Percentiles rank a stretch among this genome's conserved stretches.
phyloP scores from a whole-genome alignment of 768 basidiomycete genomes.

The Tricholomella constricta region DNA sequence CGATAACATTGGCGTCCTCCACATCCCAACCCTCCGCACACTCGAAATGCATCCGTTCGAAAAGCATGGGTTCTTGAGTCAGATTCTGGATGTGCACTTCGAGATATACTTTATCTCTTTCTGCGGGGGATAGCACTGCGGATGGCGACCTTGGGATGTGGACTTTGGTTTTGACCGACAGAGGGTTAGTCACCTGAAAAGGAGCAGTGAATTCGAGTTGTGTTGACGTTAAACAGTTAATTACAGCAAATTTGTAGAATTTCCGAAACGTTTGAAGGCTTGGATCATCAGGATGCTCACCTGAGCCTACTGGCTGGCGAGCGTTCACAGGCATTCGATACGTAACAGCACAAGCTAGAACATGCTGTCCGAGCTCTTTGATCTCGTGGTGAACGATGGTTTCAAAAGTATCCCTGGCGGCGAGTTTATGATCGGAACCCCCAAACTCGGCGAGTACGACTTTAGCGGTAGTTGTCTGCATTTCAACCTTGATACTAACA shows the following conservation, averaged over 20 bases:
- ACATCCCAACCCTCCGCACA: constrained; percentile 67
- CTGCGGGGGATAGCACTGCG: constrained; percentile 59
- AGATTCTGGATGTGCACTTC: constrained; percentile 93
- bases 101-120: constrained; percentile 84
- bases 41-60: constrained; percentile 81
- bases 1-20: constrained; percentile 52
- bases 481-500: constrained; percentile 73
- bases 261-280: constrained; percentile 74
- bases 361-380: constrained; percentile 91
- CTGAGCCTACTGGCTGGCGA: constrained; percentile 49
- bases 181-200: constrained; percentile 86
- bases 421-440: constrained; percentile 48
- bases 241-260: constrained; percentile 89
- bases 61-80: constrained; percentile 73
- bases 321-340: constrained; percentile 72
- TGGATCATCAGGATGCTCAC: constrained; percentile 54
- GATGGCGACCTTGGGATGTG: constrained; percentile 76
- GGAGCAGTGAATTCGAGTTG: not conserved
- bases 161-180: constrained; percentile 95
- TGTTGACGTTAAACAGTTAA: constrained; percentile 27
- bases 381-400: constrained; percentile 82
- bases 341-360: constrained; percentile 80
- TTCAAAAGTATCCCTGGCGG: constrained; percentile 63
- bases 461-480: constrained; percentile 80
- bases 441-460: constrained; percentile 64